Evolutionary conservation across 1,284 basidiomycete species (phyloP).

Genomic region (Rhodofomes roseus): DNA sequence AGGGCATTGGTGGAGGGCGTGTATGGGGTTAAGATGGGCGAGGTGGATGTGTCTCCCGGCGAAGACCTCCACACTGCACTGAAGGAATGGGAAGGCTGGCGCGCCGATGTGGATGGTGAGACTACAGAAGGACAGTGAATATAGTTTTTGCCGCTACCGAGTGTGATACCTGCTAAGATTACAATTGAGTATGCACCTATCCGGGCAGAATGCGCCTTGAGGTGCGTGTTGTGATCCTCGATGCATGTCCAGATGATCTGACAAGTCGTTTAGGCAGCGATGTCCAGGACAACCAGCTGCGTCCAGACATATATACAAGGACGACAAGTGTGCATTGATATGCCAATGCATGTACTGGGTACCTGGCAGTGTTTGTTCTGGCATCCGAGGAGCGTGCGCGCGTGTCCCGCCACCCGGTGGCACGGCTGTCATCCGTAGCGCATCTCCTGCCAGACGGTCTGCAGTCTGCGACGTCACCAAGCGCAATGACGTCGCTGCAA

Average conservation of each 20-base stretch:
- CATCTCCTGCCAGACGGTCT: neutral
- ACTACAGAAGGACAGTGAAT: neutral
- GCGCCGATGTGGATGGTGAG: constrained; percentile 8
- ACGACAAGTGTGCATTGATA: no score
- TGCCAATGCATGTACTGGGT: no score
- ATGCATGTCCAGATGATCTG: no score
- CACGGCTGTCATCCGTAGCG: neutral
- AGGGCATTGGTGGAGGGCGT: constrained; percentile 72
- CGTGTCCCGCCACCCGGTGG: neutral
- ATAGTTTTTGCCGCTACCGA: neutral
- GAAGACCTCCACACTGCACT: constrained; percentile 19
- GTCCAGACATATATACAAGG: no score
- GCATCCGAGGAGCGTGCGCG: neutral
- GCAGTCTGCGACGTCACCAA: neutral
- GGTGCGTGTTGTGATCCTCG: no score
- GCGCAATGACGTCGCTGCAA: neutral
- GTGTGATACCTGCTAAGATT: neutral
- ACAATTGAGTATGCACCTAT: neutral
- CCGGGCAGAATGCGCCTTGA: no score
- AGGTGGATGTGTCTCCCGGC: constrained; percentile 10
- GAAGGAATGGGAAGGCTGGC: constrained; percentile 29
- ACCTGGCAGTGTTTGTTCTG: no score
- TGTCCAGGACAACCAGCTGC: no score
- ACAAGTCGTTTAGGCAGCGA: no score
- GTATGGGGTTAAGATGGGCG: constrained; percentile 42